Evolutionary conservation across 2,329 filamentous ascomycete genomes (phyloP), one percentile per base, ranked within the genome.

Genomic region (Xylaria sp.): DNA sequence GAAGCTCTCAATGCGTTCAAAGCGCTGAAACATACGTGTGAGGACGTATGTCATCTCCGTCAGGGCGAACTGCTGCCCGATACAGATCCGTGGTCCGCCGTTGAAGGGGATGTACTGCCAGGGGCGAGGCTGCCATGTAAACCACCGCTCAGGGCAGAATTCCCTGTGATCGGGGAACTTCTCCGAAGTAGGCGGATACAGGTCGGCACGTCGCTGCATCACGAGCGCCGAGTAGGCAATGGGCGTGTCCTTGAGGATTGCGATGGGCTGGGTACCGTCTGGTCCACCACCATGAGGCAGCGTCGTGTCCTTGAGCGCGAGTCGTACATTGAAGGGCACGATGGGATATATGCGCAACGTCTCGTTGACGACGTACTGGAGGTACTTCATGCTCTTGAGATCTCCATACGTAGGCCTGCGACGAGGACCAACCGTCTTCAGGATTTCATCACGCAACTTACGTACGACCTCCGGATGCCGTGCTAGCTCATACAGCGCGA

Each of bases 331-430:
- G 78, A 89, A 89, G 1, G 91, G 90, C 1, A 94, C 88, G 11
- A 84, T 80, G 0, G 90, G 90, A 73, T 93, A 91, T 9, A 93
- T 75, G 11, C 91, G 86, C 60, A 92, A 81, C 0, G 85, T 89
- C 76, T 95, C 91, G 75, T 90, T 88, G 67, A 95, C 80, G 54
- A 89, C 76, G 67, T 87, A 79, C 73, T 85, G 79, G 59, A 94
- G 83, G 72, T 93, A 96, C 68, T 89, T 88, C 91, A 96, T 96
- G 65, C 81, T 81, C 78, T 96, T 96, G 60, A 96, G 80, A 70
- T 96, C 84, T 10, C 84, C 81, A 72, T 95, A 96, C 0, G 88
- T 91, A 0, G 87, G 87, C 2, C 79, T 75, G 4, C 80, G 75
- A 11, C 83, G 76, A 5, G 81, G 73, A 1, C 92, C 92, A 3